Conservation (phyloP, 2,329 filamentous ascomycete species). For the Pyrenophora tritici-repentis region DNA sequence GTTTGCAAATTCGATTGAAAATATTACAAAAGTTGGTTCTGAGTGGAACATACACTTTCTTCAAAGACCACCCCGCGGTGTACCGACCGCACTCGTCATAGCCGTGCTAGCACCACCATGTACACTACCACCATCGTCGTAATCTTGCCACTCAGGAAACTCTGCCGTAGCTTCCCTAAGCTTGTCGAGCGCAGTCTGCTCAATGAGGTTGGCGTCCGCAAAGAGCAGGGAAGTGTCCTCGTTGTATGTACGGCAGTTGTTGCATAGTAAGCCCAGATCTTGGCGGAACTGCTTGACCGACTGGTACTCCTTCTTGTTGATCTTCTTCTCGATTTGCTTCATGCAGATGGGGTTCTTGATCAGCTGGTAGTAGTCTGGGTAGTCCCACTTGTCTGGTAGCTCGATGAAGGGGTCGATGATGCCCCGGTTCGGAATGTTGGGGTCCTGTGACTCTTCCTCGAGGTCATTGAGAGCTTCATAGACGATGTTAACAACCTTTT, state of each 20-base stretch:
- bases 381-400: constrained; percentile 84
- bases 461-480: constrained; percentile 82
- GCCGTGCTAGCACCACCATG: constrained; percentile 53
- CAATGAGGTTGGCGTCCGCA: constrained; percentile 88
- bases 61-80: constrained; percentile 31
- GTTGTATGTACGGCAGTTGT: constrained; percentile 94
- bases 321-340: constrained; percentile 91
- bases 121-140: constrained; percentile 57
- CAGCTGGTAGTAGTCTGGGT: constrained; percentile 92
- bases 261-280: constrained; percentile 83
- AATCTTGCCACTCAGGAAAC: constrained; percentile 63
- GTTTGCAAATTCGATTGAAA: background rate
- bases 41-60: constrained; percentile 6
- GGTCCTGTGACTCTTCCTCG: constrained; percentile 72
- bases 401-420: constrained; percentile 96
- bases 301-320: constrained; percentile 93
- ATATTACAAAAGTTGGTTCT: too few species aligned
- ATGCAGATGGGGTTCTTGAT: constrained; percentile 94
- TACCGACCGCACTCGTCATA: constrained; percentile 40
- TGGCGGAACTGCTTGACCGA: constrained; percentile 77
- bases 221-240: constrained; percentile 93
- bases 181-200: constrained; percentile 62
- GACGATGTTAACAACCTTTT: constrained; percentile 75
- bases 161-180: constrained; percentile 59
- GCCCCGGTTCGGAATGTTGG: constrained; percentile 68